Evolutionary conservation across 176 grass and related monocot species (phyloP).

Genomic region (Guadua angustifolia): DNA sequence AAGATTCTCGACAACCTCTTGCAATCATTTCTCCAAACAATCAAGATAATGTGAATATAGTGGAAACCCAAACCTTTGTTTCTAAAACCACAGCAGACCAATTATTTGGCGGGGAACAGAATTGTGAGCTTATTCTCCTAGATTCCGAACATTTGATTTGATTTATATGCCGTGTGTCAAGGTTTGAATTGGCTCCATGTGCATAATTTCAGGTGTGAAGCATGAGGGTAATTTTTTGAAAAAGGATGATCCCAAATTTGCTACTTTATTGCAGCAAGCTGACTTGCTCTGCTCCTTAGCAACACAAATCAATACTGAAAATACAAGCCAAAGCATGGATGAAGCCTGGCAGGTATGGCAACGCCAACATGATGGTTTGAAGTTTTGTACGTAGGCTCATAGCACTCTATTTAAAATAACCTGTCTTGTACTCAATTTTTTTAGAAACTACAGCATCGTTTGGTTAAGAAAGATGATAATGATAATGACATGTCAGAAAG

Average conservation of each 20-base stretch:
- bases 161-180: neutral
- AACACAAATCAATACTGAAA: conserved; percentile 76
- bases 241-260: conserved; percentile 84
- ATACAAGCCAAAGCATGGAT: conserved; percentile 75
- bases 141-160: conserved; percentile 25
- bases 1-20: conserved; percentile 67
- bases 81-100: conserved; percentile 32
- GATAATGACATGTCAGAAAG: conserved; percentile 56
- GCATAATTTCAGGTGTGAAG: conserved; percentile 59
- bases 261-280: conserved; percentile 80
- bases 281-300: conserved; percentile 87
- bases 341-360: conserved; percentile 88
- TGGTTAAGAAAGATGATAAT: conserved; percentile 82
- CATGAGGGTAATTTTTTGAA: conserved; percentile 64
- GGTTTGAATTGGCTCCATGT: conserved; percentile 30
- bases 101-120: conserved; percentile 27
- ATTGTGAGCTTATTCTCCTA: conserved; percentile 27
- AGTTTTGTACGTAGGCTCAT: neutral
- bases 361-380: neutral
- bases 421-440: conserved; percentile 28
- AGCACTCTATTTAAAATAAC: conserved; percentile 10
- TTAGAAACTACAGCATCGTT: conserved; percentile 74
- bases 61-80: conserved; percentile 39
- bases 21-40: conserved; percentile 54
- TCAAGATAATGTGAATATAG: conserved; percentile 33